Conservation (phyloP, 1,284 basidiomycete genomes). For the Singerocomus inundabilis region DNA sequence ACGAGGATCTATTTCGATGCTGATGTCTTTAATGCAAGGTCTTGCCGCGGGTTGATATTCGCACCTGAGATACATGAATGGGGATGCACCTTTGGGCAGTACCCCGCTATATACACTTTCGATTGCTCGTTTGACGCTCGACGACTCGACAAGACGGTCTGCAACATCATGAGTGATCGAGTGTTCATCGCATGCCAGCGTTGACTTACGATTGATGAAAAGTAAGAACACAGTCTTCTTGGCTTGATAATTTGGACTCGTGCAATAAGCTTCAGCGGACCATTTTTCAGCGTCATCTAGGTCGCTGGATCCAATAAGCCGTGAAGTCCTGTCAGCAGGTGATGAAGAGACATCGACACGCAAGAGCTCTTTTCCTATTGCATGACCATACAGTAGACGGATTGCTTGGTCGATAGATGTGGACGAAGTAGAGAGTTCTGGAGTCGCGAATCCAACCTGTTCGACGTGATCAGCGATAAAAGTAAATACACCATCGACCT, state of each 20-base stretch:
- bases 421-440: constrained; percentile 84
- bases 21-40: constrained; percentile 30
- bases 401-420: constrained; percentile 74
- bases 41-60: not conserved
- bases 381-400: constrained; percentile 77
- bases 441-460: constrained; percentile 67
- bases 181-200: not conserved
- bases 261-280: constrained; percentile 76
- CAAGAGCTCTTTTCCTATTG: constrained; percentile 81
- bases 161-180: not conserved
- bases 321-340: constrained; percentile 8
- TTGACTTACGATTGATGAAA: constrained; percentile 92
- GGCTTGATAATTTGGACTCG: constrained; percentile 86
- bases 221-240: constrained; percentile 85
- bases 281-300: constrained; percentile 49
- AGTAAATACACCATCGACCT: not conserved
- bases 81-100: constrained; percentile 88
- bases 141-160: constrained; percentile 95
- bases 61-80: constrained; percentile 92
- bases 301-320: constrained; percentile 22
- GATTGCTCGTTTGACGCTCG: constrained; percentile 82
- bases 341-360: constrained; percentile 47
- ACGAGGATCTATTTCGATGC: constrained; percentile 81
- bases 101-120: constrained; percentile 85
- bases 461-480: not conserved